Evolutionary conservation across 805 yeast species (phyloP), one percentile per base, ranked within the genome.

Genomic region (Candida hungchunana): DNA sequence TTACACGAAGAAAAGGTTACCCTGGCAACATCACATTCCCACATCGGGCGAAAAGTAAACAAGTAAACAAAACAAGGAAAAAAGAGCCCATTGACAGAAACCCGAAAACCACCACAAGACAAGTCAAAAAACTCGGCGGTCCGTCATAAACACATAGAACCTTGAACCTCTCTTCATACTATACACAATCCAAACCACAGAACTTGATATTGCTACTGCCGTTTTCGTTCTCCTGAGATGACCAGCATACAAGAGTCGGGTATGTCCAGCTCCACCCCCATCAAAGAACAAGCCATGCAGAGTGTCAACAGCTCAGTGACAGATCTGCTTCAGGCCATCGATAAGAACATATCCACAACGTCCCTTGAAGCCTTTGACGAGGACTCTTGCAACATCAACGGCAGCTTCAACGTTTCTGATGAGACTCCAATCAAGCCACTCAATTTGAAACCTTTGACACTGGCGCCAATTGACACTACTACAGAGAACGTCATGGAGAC

Each of bases 281-380:
- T 50, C 13, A 48, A 48, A 32, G 39, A 31, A 10, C 8, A 19
- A 4, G 4, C 14, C 9, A 10, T 17, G 13, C 24, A 29, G 2
- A 23, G 7, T 6, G 34, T 31, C 16, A 40, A 39, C 40, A 60
- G 58, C 31, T 64, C 69, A 1, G 69, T 64, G 9, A 69, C 64
- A 33, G 66, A 64, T 30, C 50, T 66, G 10, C 39, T 66, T 14
- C 56, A 57, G 11, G 53, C 51, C 6, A 52, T 53, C 15, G 51
- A 52, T 28, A 47, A 44, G 30, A 53, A 53, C 36, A 47, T 53
- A 7, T 51, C 56, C 16, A 26, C 46, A 9, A 25, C 50, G 10
- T 44, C 51, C 4, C 18, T 48, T 10, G 36, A 39, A 13, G 23
- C 18, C n/a, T 31, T 22, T 9, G 39, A 31, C 10, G 37, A 34